phyloP scores from a whole-genome alignment of 495 filamentous ascomycete species.

The Penicillium roqueforti region DNA sequence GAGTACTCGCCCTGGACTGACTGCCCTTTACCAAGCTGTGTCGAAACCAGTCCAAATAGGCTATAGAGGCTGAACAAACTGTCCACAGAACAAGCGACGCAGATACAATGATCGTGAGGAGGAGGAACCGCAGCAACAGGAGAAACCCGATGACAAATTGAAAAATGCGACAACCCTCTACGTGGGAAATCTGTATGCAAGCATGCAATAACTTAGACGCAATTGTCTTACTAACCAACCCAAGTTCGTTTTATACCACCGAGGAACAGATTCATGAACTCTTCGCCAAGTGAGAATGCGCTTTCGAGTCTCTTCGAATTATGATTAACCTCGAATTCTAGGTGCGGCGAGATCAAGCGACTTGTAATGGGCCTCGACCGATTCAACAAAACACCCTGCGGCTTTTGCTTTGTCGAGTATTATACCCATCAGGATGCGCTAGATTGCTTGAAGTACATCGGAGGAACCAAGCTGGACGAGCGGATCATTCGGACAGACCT shows the following conservation, averaged over 20 bases:
- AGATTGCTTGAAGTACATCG: constrained; percentile 97
- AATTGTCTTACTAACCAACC: constrained; percentile 27
- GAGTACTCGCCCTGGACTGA: constrained; percentile 14
- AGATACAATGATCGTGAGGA: constrained; percentile 54
- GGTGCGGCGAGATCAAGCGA: constrained; percentile 94
- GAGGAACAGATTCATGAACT: constrained; percentile 99
- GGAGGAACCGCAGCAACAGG: constrained; percentile 43
- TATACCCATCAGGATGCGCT: constrained; percentile 95
- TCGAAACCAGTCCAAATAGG: constrained; percentile 4
- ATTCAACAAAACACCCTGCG: constrained; percentile 95
- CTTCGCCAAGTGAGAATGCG: constrained; percentile 66
- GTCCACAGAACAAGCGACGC: constrained; percentile 62
- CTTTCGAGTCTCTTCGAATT: not conserved
- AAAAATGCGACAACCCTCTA: constrained; percentile 91
- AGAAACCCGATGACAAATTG: constrained; percentile 65
- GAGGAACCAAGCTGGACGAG: constrained; percentile 98
- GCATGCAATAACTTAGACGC: constrained; percentile 3
- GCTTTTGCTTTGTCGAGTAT: constrained; percentile 99
- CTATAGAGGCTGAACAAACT: constrained; percentile 1
- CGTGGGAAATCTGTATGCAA: constrained; percentile 85
- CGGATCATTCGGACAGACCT: constrained; percentile 94
- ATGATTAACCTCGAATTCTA: constrained; percentile 20
- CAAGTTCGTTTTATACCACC: constrained; percentile 97
- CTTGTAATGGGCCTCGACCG: constrained; percentile 98
- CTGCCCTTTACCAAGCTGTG: not conserved